Conservation (phyloP, 1,284 basidiomycete genomes). For the Chondrostereum purpureum region DNA sequence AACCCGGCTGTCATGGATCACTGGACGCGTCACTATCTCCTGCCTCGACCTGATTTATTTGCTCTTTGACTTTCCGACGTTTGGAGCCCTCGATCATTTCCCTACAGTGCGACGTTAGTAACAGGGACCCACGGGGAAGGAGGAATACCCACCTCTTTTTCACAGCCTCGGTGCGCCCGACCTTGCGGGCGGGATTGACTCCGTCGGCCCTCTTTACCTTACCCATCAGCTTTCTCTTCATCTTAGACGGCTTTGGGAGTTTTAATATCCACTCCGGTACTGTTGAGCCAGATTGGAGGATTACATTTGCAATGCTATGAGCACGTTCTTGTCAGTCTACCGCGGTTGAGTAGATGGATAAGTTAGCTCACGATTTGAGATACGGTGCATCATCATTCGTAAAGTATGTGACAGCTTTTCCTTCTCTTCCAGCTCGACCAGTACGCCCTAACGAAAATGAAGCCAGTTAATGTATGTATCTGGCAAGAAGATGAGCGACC, state of each 20-base stretch:
- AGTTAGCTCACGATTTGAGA: conserved; percentile 74
- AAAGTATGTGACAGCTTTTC: conserved; percentile 93
- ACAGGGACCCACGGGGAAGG: too few relatives aligned
- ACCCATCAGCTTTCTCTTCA: conserved; percentile 81
- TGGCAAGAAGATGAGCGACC: conserved; percentile 20
- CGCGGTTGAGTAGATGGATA: conserved; percentile 9
- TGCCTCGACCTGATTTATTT: conserved; percentile 6
- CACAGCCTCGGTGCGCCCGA: conserved; percentile 67
- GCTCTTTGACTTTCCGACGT: conserved; percentile 40
- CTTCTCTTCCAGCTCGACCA: conserved; percentile 86
- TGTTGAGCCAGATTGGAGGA: conserved; percentile 81
- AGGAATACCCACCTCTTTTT: conserved; percentile 67
- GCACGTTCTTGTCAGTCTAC: too few relatives aligned
- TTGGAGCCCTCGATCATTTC: conserved; percentile 73
- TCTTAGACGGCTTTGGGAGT: conserved; percentile 82
- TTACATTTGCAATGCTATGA: conserved; percentile 86
- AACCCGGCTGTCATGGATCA: too few relatives aligned
- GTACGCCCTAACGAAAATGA: conserved; percentile 61
- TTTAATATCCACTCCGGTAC: conserved; percentile 90
- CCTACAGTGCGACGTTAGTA: too few relatives aligned
- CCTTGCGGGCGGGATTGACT: conserved; percentile 67
- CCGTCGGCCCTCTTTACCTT: conserved; percentile 74
- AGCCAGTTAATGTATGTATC: conserved; percentile 1
- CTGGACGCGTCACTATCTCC: conserved; percentile 17
- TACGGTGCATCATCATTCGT: conserved; percentile 90